These are phyloP conservation scores for Colletotrichum ledebouriae DNA, from an alignment of 2,329 filamentous ascomycete genomes.

Conservation along the genomic window DNA sequence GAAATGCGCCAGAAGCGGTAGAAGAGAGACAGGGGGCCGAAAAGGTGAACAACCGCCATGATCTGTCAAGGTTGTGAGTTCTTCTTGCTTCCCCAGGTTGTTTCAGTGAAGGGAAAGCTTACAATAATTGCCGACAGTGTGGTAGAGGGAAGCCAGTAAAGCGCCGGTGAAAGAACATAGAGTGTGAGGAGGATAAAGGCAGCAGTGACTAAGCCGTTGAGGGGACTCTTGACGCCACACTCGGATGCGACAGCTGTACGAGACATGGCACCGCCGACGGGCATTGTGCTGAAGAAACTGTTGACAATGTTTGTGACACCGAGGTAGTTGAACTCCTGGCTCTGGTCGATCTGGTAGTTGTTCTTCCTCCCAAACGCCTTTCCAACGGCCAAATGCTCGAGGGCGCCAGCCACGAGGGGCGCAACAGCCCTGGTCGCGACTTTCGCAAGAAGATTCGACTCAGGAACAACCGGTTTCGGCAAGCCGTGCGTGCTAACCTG, in stretches of 20 bases:
- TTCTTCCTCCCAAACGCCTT: conserved; percentile 74
- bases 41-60: conserved; percentile 38
- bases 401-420: conserved; percentile 71
- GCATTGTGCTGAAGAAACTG: conserved; percentile 74
- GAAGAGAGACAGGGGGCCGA: conserved; percentile 58
- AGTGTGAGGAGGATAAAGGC: conserved; percentile 73
- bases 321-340: conserved; percentile 75
- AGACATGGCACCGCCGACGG: conserved; percentile 76
- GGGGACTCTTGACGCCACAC: conserved; percentile 72
- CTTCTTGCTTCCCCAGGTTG: no score
- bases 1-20: conserved; percentile 76
- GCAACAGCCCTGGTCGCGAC: conserved; percentile 69
- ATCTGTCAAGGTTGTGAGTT: conserved; percentile 15
- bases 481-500: conserved; percentile 69
- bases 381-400: conserved; percentile 75
- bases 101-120: conserved; percentile 61
- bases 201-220: conserved; percentile 71
- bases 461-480: conserved; percentile 64
- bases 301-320: conserved; percentile 75
- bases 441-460: conserved; percentile 45
- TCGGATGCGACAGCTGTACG: conserved; percentile 76
- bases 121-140: conserved; percentile 77
- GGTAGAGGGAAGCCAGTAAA: conserved; percentile 77
- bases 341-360: conserved; percentile 73
- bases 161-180: conserved; percentile 70